Conservation (phyloP, 768 basidiomycete genomes). For the Cystofilobasidium bisporidii region DNA sequence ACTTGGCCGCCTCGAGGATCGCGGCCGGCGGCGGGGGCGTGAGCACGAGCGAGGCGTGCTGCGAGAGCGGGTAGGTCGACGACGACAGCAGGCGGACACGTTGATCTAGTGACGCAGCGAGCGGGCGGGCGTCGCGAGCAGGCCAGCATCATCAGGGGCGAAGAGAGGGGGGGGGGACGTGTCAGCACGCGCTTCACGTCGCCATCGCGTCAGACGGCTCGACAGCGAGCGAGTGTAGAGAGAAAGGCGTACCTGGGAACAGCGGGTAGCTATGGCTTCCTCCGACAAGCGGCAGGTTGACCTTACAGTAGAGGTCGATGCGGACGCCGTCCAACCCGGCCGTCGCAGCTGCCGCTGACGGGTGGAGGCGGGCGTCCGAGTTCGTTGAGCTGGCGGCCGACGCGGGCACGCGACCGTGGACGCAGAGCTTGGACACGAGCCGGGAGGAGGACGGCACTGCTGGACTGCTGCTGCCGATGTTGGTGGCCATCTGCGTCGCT, state of each 20-base stretch:
- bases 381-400: neutral
- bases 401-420: slow-evolving; percentile 1
- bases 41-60: slow-evolving; percentile 4
- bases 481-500: no score
- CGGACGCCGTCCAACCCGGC: neutral
- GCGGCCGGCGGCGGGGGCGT: neutral
- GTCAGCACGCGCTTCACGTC: no score
- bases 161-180: neutral
- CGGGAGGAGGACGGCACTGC: neutral
- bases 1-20: slow-evolving; percentile 10
- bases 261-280: slow-evolving; percentile 14
- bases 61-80: slow-evolving; percentile 2
- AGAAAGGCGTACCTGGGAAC: slow-evolving; percentile 10
- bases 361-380: no score
- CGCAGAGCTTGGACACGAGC: slow-evolving; percentile 21
- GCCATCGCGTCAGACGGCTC: no score
- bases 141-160: neutral
- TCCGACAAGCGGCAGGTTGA: neutral
- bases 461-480: no score
- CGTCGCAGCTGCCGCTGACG: neutral
- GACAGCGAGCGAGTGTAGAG: no score
- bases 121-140: neutral
- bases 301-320: slow-evolving; percentile 6
- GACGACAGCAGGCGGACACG: slow-evolving; percentile 17
- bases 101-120: neutral